A percentile compares a stretch with the other conserved stretches of the same genome.
These are phyloP conservation scores for Clavaria fumosa DNA, from an alignment of 768 basidiomycete species.

Conservation along the genomic window DNA sequence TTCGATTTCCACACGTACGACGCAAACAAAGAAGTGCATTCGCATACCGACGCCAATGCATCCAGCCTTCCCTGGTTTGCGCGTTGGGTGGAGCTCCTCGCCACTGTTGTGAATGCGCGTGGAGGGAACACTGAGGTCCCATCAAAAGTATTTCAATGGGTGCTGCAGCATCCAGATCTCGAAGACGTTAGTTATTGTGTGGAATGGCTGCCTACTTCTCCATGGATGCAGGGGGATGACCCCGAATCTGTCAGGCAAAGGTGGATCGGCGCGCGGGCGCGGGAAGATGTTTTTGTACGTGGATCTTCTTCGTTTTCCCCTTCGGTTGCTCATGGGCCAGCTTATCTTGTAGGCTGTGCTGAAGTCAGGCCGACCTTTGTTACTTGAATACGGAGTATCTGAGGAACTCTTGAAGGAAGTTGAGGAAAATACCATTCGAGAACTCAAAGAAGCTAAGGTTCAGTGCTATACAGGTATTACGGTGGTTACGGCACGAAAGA, in stretches of 20 bases:
- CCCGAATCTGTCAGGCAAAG: constrained; percentile 11
- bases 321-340: neutral
- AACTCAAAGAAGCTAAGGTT: constrained; percentile 34
- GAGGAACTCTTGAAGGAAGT: constrained; percentile 38
- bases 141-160: constrained; percentile 37
- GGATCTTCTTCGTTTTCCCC: constrained; percentile 13
- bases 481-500: no score
- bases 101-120: constrained; percentile 33
- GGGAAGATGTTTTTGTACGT: constrained; percentile 38
- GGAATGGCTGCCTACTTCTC: constrained; percentile 47
- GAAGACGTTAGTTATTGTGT: constrained; percentile 42
- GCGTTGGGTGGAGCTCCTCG: constrained; percentile 44
- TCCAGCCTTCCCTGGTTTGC: constrained; percentile 41
- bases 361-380: constrained; percentile 49
- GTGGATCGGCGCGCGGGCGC: constrained; percentile 29
- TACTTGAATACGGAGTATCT: constrained; percentile 46
- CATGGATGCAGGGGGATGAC: constrained; percentile 32
- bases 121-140: constrained; percentile 56
- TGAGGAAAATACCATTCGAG: constrained; percentile 31
- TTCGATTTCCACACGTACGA: constrained; percentile 58
- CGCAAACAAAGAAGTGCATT: constrained; percentile 25
- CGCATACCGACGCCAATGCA: constrained; percentile 27
- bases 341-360: constrained; percentile 37
- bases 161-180: constrained; percentile 35
- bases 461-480: no score